These are phyloP conservation scores for Byssoonygena ceratinophila DNA, from an alignment of 2,329 filamentous ascomycete genomes.

Conservation along the genomic window DNA sequence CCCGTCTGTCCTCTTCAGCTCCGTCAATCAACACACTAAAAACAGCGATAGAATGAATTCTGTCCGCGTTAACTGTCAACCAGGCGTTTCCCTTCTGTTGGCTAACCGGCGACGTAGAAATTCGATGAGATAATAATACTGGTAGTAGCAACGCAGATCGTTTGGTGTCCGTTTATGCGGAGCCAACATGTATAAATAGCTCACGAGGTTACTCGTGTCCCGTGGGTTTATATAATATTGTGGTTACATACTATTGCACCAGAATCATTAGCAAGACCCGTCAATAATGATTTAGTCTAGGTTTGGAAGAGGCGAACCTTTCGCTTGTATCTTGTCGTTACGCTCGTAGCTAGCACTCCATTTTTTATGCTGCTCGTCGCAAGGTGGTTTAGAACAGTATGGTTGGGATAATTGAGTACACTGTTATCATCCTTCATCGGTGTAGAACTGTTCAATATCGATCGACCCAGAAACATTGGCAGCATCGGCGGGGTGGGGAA, in stretches of 20 bases:
- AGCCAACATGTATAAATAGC: too few relatives aligned
- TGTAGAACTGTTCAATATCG: conserved; percentile 81
- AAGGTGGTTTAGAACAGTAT: conserved; percentile 91
- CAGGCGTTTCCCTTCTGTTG: not conserved
- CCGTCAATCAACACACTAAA: too few relatives aligned
- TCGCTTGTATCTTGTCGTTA: conserved; percentile 92
- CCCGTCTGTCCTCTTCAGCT: too few relatives aligned
- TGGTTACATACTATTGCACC: conserved; percentile 71
- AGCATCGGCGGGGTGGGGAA: conserved; percentile 74
- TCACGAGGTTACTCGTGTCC: conserved; percentile 18
- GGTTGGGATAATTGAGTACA: conserved; percentile 91
- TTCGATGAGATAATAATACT: not conserved
- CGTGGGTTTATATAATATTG: conserved; percentile 93
- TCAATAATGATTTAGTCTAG: not conserved
- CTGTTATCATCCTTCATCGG: conserved; percentile 97
- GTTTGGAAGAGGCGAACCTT: conserved; percentile 43
- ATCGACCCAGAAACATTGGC: conserved; percentile 84
- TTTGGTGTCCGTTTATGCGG: too few relatives aligned
- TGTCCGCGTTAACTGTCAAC: not conserved
- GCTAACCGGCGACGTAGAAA: not conserved
- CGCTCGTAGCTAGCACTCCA: conserved; percentile 85
- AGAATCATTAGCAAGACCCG: conserved; percentile 16
- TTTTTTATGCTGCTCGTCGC: conserved; percentile 98
- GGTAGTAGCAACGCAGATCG: too few relatives aligned
- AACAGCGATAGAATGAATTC: not conserved